Conservation (phyloP, 352 stramenopile genomes). For the Phytopythium helicoides region DNA sequence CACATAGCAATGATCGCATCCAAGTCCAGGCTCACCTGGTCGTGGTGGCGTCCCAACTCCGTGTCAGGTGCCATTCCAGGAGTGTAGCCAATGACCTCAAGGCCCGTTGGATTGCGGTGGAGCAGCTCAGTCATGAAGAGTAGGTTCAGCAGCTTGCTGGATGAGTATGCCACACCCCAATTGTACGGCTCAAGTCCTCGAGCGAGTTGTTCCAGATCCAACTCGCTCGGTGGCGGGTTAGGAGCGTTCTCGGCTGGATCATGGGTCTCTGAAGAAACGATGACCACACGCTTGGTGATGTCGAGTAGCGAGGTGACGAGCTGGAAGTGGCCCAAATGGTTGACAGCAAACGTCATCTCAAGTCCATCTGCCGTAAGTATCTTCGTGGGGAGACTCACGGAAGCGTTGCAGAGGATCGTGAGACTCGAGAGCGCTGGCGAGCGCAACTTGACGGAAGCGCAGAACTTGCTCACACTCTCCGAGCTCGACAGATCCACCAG, state of each 20-base stretch:
- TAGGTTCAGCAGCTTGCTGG: slow-evolving; percentile 53
- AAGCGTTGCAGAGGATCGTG: slow-evolving; percentile 42
- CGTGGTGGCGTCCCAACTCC: slow-evolving; percentile 13
- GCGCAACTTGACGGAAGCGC: slow-evolving; percentile 2
- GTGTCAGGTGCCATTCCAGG: slow-evolving; percentile 23
- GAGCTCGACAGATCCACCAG: slow-evolving; percentile 37
- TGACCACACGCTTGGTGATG: slow-evolving; percentile 18
- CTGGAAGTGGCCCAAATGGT: slow-evolving; percentile 44
- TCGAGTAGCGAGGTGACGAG: slow-evolving; percentile 20
- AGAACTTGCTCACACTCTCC: slow-evolving; percentile 19
- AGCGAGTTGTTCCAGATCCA: slow-evolving; percentile 19
- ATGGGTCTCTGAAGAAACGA: slow-evolving; percentile 22
- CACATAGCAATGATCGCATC: background rate
- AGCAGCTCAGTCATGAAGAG: slow-evolving; percentile 52
- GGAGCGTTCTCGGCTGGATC: slow-evolving; percentile 19
- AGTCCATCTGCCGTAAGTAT: slow-evolving; percentile 29
- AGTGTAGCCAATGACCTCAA: slow-evolving; percentile 20
- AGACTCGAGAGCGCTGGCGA: slow-evolving; percentile 16
- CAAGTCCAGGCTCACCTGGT: background rate
- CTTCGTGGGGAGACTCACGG: slow-evolving; percentile 18
- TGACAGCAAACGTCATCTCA: slow-evolving; percentile 33
- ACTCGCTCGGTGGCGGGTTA: slow-evolving; percentile 13
- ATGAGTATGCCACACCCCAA: slow-evolving; percentile 17
- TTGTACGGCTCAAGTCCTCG: slow-evolving; percentile 16
- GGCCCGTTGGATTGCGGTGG: slow-evolving; percentile 10